Base-by-base conservation (phyloP, 495 filamentous ascomycete genomes). In the Xylaria telfairii region DNA sequence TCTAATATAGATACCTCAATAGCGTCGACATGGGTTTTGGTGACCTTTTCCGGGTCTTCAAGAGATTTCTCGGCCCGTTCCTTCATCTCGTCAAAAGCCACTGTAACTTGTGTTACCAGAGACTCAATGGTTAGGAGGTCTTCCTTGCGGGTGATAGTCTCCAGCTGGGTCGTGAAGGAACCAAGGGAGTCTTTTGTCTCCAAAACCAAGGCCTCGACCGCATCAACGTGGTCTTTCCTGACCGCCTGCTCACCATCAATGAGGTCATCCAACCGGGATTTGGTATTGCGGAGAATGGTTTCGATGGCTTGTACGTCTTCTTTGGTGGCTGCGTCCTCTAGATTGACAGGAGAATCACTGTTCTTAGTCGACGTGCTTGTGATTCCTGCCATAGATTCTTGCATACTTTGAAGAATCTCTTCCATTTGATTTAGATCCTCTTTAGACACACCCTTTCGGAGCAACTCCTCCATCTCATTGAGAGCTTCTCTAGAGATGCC, bases 261-360 rank as follows among this genome's bases (percentile, higher is more conserved):
- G 53, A 96, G 81, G 41, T 94, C 93, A 42, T 97, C 94, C 49
- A 97, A 83, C 60, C 91, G 90, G 12, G 90, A 87, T 73, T 96
- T 97, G 24, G 92, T 93, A 76, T 94, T 95, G 59, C 90, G 87
- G 28, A 98, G 87, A 56, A 98, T 86, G 0, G 90, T 94, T 78
- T 97, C 94, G 67, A 98, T 93, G n/a, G 91, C 92, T 69, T 93
- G 89, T 3, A 92, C 92, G 73, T 97, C 93, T 69, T 95, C 92
- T 76, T 87, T 90, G 30, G 85, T 86, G 28, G 89, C 89, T 3
- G 76, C 46, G 64, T 84, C 74, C 34, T 80, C 78, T 10, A 62
- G 51, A 37, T 72, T 83, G 74, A 74, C 41, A 15, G 74, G 54
- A 19, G 78, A 61, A 12, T 81, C 56, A 64, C 47, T 26, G 32